Evolutionary conservation across 2,329 filamentous ascomycete species (phyloP).

Genomic region (Didymella segeticola): DNA sequence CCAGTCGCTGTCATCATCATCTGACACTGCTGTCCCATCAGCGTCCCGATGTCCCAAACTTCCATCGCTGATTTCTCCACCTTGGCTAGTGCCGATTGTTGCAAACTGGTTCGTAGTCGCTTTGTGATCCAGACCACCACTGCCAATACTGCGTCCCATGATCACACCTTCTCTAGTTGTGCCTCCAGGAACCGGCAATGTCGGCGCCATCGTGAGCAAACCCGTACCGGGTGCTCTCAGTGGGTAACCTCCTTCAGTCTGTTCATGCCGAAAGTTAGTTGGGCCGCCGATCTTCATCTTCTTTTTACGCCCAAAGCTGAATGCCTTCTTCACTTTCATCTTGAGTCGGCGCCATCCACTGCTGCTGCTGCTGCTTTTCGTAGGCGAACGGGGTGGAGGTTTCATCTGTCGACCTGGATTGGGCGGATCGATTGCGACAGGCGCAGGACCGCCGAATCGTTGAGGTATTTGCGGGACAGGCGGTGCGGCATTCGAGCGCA

Average conservation of each 20-base stretch:
- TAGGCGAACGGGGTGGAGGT: background rate
- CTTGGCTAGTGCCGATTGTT: background rate
- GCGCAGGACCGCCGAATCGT: background rate
- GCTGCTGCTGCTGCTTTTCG: background rate
- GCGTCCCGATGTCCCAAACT: background rate
- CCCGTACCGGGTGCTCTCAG: background rate
- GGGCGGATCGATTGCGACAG: background rate
- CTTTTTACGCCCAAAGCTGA: background rate
- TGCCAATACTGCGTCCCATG: background rate
- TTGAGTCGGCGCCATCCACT: background rate
- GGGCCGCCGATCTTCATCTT: background rate
- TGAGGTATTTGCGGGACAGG: background rate
- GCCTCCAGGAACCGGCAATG: background rate
- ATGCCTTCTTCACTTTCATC: conserved; percentile 4
- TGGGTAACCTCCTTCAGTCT: background rate
- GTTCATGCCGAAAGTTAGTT: background rate
- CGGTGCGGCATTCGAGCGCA: background rate
- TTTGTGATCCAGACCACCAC: background rate
- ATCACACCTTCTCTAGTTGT: background rate
- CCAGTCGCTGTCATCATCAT: background rate
- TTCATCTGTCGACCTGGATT: background rate
- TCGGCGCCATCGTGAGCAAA: background rate
- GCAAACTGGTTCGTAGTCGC: background rate
- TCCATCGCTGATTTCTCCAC: background rate
- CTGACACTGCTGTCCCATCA: background rate